Conservation (phyloP, 2,329 filamentous ascomycete species). For the Beauveria bassiana region DNA sequence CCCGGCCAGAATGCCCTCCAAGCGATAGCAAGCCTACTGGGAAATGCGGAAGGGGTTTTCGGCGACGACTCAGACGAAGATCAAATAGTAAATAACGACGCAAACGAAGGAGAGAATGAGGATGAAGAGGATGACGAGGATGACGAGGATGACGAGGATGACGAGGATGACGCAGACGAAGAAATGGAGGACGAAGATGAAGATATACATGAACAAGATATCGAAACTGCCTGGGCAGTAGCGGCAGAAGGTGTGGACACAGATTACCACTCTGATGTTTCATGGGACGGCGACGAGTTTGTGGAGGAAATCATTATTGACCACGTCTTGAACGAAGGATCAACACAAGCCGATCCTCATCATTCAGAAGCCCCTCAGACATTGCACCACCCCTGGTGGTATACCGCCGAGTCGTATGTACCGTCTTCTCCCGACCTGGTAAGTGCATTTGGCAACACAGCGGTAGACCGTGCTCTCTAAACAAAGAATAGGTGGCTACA, state of each 20-base stretch:
- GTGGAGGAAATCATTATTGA: neutral
- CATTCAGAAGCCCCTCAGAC: neutral
- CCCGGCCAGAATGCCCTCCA: conserved; percentile 2
- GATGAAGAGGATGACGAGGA: neutral
- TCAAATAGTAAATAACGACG: conserved; percentile 10
- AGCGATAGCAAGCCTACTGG: neutral
- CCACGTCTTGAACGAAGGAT: conserved; percentile 6
- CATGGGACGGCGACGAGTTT: neutral
- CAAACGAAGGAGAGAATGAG: neutral
- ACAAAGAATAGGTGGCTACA: neutral
- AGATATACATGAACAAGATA: neutral
- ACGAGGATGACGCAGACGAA: conserved; percentile 13
- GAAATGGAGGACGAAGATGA: conserved; percentile 5
- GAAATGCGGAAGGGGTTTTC: neutral
- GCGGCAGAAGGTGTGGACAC: neutral
- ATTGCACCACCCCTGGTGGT: neutral
- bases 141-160: neutral
- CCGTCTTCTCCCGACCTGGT: neutral
- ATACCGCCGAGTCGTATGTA: neutral
- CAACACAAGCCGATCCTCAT: neutral
- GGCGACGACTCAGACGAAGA: conserved; percentile 8
- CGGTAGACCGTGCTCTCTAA: neutral
- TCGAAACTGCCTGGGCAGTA: neutral
- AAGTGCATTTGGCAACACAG: neutral
- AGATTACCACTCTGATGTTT: neutral